Evolutionary conservation across 169 alveolate species (phyloP).

Genomic region (Toxoplasma gondii): DNA sequence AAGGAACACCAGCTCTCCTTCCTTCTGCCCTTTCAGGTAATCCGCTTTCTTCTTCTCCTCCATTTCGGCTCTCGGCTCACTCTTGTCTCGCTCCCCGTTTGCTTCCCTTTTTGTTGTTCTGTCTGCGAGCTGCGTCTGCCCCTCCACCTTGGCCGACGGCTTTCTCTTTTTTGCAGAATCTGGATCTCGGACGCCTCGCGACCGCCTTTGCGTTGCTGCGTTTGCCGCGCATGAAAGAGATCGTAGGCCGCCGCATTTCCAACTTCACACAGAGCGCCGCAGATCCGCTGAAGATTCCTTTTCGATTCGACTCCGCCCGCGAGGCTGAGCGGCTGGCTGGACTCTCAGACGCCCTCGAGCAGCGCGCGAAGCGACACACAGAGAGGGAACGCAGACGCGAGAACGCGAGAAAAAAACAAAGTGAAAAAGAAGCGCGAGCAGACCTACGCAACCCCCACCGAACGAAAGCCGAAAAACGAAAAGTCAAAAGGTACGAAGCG

Average conservation of each 20-base stretch:
- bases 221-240: constrained; percentile 94
- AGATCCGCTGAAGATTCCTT: constrained; percentile 49
- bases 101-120: background rate
- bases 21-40: constrained; percentile 83
- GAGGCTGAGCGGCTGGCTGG: constrained; percentile 28
- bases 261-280: constrained; percentile 79
- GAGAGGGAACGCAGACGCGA: background rate
- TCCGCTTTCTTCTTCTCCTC: background rate
- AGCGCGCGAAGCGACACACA: background rate
- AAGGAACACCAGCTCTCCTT: constrained; percentile 90
- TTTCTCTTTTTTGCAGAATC: constrained; percentile 29
- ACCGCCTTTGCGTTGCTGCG: constrained; percentile 87
- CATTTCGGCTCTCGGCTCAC: background rate
- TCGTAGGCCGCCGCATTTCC: constrained; percentile 83
- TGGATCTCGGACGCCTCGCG: constrained; percentile 92
- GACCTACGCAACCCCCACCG: background rate
- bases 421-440: background rate
- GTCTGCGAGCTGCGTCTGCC: background rate
- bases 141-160: background rate
- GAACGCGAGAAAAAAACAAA: background rate
- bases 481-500: background rate
- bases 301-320: constrained; percentile 14
- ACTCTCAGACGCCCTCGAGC: background rate
- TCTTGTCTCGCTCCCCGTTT: background rate
- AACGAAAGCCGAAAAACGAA: constrained; percentile 30